Evolutionary conservation across 768 basidiomycete species (phyloP).

Genomic region (Leccinum obscurum): DNA sequence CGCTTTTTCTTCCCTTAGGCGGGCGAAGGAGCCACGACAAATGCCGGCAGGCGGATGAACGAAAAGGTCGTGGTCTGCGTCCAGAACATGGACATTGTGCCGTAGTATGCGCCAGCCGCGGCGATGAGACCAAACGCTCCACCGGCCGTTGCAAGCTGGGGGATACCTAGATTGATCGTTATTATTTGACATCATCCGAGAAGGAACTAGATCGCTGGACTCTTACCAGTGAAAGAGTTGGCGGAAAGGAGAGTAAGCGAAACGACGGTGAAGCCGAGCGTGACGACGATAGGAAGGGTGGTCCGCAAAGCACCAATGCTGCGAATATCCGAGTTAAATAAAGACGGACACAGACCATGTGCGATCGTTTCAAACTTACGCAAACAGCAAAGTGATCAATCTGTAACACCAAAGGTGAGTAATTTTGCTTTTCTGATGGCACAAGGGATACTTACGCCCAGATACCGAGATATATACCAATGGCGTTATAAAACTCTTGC

Average conservation of each 20-base stretch:
- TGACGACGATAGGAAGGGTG: constrained; percentile 23
- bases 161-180: constrained; percentile 13
- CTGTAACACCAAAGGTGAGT: constrained; percentile 8
- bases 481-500: constrained; percentile 25
- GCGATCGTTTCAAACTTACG: constrained; percentile 13
- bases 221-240: constrained; percentile 30
- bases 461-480: constrained; percentile 30
- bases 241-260: constrained; percentile 27
- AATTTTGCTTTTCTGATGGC: neutral
- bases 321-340: neutral
- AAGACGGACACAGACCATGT: neutral
- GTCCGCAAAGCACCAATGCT: constrained; percentile 26
- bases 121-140: constrained; percentile 29
- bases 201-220: neutral
- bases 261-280: constrained; percentile 23
- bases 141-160: constrained; percentile 28
- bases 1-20: constrained; percentile 3
- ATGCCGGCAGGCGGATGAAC: constrained; percentile 27
- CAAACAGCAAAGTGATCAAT: constrained; percentile 27
- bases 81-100: constrained; percentile 28
- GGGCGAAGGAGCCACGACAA: constrained; percentile 20
- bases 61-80: constrained; percentile 30
- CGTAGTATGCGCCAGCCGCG: constrained; percentile 32
- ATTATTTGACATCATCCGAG: neutral
- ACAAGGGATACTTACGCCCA: constrained; percentile 21